Base-by-base conservation (phyloP, 2,329 filamentous ascomycete genomes). In the Colletotrichum musicola region DNA sequence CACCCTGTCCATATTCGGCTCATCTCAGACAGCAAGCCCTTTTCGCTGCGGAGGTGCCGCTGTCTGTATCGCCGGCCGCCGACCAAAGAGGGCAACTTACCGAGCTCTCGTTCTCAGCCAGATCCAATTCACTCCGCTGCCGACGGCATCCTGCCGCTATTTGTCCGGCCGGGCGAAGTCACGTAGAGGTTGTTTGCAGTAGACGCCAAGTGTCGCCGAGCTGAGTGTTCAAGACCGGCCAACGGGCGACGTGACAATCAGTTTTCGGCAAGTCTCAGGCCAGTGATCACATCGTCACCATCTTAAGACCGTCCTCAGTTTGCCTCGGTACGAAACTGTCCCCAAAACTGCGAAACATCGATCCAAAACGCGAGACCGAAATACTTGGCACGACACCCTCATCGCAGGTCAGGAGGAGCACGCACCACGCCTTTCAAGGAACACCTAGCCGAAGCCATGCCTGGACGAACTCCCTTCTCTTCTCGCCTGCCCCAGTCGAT, bases 351-450 rank as follows among this genome's bases (percentile, higher is more conserved):
- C 54, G 42, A 65, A 64, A 54, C 38, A 58, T 40, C 22, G 22
- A 60, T 20, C 50, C 62, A 60, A 38, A 64, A 51, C 35, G 49
- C 55, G 55, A 68, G 40, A 30, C 65, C 62, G 62, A 56, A 68
- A 20, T 50, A 62, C 44, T 65, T 59, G 65, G 62, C 62, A 65
- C 42, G 38, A 49, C 40, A 46, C 55, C 62, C 54, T 65, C 55
- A 42, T 22, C 22, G 30, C 40, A 35, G 25, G 20, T 20, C 35
- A 27, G 16, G n/a, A 40, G 18, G 25, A 22, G 62, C 50, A 61
- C 35, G 55, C 44, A 46, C 42, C 44, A 60, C 14, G 20, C n/a
- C 13, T 38, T n/a, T 22, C 61, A 64, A 55, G 49, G 35, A 42
- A 14, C 30, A 25, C 65, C 62, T 38, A 22, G 62, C 6, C 47